These are phyloP conservation scores for Lolium perenne DNA, from an alignment of 176 grass and related monocot species.

Conservation along the genomic window DNA sequence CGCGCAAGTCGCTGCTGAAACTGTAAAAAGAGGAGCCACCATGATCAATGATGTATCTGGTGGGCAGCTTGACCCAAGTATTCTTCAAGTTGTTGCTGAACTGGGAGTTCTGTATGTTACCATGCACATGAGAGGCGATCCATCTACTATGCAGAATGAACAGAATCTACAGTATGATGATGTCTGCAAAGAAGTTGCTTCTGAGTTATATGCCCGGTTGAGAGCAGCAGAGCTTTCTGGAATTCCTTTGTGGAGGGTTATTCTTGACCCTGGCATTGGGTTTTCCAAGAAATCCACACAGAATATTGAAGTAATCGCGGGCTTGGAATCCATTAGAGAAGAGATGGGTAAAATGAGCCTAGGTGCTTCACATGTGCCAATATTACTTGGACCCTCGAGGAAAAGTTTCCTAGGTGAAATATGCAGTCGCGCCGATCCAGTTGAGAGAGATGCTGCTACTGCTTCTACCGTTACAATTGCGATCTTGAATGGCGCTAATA, in stretches of 20 bases:
- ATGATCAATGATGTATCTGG: constrained; percentile 90
- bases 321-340: constrained; percentile 57
- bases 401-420: constrained; percentile 83
- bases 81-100: constrained; percentile 72
- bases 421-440: constrained; percentile 54
- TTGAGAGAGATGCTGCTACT: constrained; percentile 74
- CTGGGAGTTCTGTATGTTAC: constrained; percentile 73
- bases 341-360: constrained; percentile 69
- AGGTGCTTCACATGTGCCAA: constrained; percentile 70
- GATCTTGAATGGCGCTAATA: constrained; percentile 80
- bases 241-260: constrained; percentile 85
- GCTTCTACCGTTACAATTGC: constrained; percentile 46
- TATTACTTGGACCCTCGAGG: constrained; percentile 81
- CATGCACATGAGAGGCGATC: constrained; percentile 94
- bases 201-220: constrained; percentile 61
- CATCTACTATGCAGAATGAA: constrained; percentile 81
- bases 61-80: constrained; percentile 72
- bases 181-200: constrained; percentile 76
- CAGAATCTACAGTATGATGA: constrained; percentile 75
- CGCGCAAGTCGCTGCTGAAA: constrained; percentile 70
- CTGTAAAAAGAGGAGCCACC: constrained; percentile 77
- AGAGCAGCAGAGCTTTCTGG: constrained; percentile 67
- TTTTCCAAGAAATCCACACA: constrained; percentile 78
- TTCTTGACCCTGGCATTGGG: constrained; percentile 85
- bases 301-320: constrained; percentile 62